phyloP scores from a whole-genome alignment of 441 rosid genomes.

The Iberis amara region DNA sequence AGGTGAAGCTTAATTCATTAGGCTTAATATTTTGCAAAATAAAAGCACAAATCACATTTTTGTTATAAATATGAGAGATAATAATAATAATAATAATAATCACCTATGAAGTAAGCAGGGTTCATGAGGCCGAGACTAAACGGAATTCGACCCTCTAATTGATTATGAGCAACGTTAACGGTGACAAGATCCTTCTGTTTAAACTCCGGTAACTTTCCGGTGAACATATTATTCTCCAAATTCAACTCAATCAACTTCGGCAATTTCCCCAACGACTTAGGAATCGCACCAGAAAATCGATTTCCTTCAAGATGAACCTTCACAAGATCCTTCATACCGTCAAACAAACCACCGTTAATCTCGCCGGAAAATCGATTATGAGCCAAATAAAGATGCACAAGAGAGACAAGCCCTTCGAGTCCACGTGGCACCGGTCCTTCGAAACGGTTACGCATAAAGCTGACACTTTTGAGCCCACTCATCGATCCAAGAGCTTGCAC shows the following conservation, averaged over 20 bases:
- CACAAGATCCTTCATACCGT: slow-evolving; percentile 43
- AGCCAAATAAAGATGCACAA: slow-evolving; percentile 49
- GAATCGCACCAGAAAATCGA: slow-evolving; percentile 44
- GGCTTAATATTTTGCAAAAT: too few relatives aligned
- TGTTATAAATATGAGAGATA: too few relatives aligned
- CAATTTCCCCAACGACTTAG: slow-evolving; percentile 37
- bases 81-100: neutral
- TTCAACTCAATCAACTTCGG: slow-evolving; percentile 35
- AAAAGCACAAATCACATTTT: too few relatives aligned
- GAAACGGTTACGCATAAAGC: slow-evolving; percentile 55
- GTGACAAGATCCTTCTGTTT: slow-evolving; percentile 26
- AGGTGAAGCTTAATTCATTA: too few relatives aligned
- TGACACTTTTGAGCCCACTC: slow-evolving; percentile 39
- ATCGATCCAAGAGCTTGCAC: slow-evolving; percentile 34
- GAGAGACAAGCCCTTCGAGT: slow-evolving; percentile 33
- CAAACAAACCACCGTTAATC: slow-evolving; percentile 39
- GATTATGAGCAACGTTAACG: slow-evolving; percentile 52
- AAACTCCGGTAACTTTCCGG: slow-evolving; percentile 50
- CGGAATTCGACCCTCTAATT: slow-evolving; percentile 55
- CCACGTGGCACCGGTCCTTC: slow-evolving; percentile 47
- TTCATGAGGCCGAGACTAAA: slow-evolving; percentile 33
- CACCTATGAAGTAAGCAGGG: slow-evolving; percentile 49
- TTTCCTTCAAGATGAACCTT: slow-evolving; percentile 50
- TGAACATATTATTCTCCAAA: slow-evolving; percentile 48
- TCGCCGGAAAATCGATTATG: slow-evolving; percentile 48